A percentile compares a stretch with the other conserved stretches of the same genome.
Evolutionary conservation across 2,329 filamentous ascomycete genomes (phyloP).

Genomic region (Hypoxylon sp.): DNA sequence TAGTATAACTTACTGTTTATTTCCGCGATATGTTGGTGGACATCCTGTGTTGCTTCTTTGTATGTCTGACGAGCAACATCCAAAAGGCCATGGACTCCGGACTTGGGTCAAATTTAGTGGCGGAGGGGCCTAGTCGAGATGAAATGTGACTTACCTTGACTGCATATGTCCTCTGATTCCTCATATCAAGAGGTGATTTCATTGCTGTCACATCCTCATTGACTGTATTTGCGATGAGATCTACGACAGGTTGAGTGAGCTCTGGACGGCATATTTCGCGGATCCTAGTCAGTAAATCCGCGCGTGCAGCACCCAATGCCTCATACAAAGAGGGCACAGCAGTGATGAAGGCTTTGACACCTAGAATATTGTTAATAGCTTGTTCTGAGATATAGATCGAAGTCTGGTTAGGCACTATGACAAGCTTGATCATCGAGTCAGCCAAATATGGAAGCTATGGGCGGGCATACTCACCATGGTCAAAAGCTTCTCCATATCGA

Average conservation of each 20-base stretch:
- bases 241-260: slow-evolving; percentile 72
- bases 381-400: slow-evolving; percentile 81
- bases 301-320: slow-evolving; percentile 75
- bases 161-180: slow-evolving; percentile 92
- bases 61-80: slow-evolving; percentile 92
- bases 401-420: slow-evolving; percentile 77
- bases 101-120: slow-evolving; percentile 59
- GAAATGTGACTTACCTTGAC: slow-evolving; percentile 72
- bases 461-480: slow-evolving; percentile 70
- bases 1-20: slow-evolving; percentile 69
- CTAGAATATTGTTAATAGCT: slow-evolving; percentile 87
- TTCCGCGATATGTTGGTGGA: slow-evolving; percentile 77
- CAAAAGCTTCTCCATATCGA: slow-evolving; percentile 84
- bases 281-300: slow-evolving; percentile 76
- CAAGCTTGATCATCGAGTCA: slow-evolving; percentile 68
- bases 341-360: slow-evolving; percentile 85
- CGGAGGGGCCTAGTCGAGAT: no score
- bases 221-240: slow-evolving; percentile 77
- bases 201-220: slow-evolving; percentile 87
- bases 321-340: slow-evolving; percentile 77
- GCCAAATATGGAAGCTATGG: slow-evolving; percentile 12
- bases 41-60: slow-evolving; percentile 87
- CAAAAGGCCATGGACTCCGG: slow-evolving; percentile 86
- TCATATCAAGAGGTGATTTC: slow-evolving; percentile 83
- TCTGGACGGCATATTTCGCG: slow-evolving; percentile 77